phyloP scores from a whole-genome alignment of 2,329 filamentous ascomycete genomes.

The Arthrobotrys pseudoclavata region DNA sequence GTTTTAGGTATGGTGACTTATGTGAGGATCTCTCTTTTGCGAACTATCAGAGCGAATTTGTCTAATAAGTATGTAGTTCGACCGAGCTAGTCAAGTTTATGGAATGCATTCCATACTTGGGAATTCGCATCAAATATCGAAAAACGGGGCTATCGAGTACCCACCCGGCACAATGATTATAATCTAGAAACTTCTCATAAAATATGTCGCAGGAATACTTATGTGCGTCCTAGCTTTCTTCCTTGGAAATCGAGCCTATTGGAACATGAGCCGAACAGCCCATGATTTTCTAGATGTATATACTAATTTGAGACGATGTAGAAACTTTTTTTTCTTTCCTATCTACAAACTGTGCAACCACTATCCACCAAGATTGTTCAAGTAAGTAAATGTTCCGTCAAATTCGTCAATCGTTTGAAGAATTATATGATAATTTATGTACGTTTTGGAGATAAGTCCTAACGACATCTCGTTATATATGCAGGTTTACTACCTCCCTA shows the following conservation, averaged over 20 bases:
- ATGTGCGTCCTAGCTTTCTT: not conserved
- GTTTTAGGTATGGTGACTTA: not conserved
- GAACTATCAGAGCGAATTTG: not conserved
- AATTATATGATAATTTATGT: not conserved
- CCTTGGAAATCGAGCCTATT: not conserved
- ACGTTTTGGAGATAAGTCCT: constrained; percentile 2
- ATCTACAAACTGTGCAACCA: no score
- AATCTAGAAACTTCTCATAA: not conserved
- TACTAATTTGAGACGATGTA: not conserved
- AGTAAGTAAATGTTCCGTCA: not conserved
- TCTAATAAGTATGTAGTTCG: not conserved
- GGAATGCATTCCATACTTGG: not conserved
- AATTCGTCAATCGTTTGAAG: not conserved
- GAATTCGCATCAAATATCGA: not conserved
- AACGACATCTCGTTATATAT: constrained; percentile 14
- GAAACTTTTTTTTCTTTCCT: not conserved
- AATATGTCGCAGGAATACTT: not conserved
- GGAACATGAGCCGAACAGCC: constrained; percentile 2
- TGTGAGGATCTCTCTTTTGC: no score
- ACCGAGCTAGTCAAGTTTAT: not conserved
- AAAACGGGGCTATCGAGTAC: not conserved
- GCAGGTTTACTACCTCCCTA: not conserved
- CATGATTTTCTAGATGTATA: not conserved
- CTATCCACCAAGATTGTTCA: no score
- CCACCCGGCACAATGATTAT: not conserved